Base-by-base conservation (phyloP, 148 eudicot species). In the Salicornia ramosissima region DNA sequence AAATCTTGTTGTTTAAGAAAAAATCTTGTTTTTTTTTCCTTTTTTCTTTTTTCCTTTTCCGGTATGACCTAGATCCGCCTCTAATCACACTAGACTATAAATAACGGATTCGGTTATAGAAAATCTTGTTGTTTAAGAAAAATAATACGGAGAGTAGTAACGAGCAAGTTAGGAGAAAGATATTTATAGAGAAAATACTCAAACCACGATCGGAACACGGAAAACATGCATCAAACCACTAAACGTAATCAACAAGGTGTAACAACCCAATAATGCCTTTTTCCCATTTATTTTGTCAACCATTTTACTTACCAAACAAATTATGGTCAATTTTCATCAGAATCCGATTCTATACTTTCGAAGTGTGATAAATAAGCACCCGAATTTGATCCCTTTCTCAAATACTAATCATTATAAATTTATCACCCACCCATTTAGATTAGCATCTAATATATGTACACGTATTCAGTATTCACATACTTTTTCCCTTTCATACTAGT, bases 201-300 rank as follows among this genome's bases (percentile, higher is more conserved):
- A 15, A 71, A 49, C 24, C 26, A 8, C 57, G 25, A 9, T 3
- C 5, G 2, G 36, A 45, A 61, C 54, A 71, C 49, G 25, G 25
- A 18, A 25, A 24, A 24, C 75, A 47, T 47, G 67, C 25, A 71
- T 9, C 33, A 26, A 60, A 33, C 46, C 2, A 34, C 56, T 21
- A 62, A 71, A 59, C 58, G 74, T 71, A 33, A 71, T 31, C 21
- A 16, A 71, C 40, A 59, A 57, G 73, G 10, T 54, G 36, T 28
- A 29, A 1, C 0, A 15, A 42, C 21, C 8, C 31, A 63, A 63
- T 22, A 42, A 22, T 42, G 19, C 51, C 10, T n/a, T 36, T 58
- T 11, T 28, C 29, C n/a, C 16, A 16, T 19, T 4, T 13, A 19
- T 18, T 7, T 57, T 56, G 40, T 56, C 65, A 70, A 15, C 6